Conservation (phyloP, 495 filamentous ascomycete genomes). For the Letharia lupina region DNA sequence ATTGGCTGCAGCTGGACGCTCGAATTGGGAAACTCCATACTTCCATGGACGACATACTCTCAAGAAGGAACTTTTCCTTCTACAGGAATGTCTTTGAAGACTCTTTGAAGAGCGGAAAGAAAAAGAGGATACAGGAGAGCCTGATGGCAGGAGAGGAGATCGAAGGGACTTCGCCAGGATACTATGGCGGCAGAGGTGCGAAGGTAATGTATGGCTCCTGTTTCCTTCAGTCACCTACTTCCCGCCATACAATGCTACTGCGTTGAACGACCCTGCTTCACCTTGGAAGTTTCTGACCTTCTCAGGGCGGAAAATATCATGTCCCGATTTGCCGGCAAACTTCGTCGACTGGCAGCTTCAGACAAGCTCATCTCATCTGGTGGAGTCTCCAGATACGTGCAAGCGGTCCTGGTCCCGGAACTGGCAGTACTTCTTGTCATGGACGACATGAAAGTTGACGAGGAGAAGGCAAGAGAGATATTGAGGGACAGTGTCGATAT, state of each 20-base stretch:
- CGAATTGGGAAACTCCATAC: constrained; percentile 51
- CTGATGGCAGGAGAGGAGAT: constrained; percentile 31
- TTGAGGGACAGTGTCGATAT: constrained; percentile 67
- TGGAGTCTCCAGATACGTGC: constrained; percentile 68
- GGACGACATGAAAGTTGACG: constrained; percentile 71
- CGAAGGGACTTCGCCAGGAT: constrained; percentile 56
- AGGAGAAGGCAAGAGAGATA: constrained; percentile 57
- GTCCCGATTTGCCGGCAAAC: constrained; percentile 46
- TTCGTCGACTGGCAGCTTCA: constrained; percentile 54
- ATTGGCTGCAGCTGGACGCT: constrained; percentile 62
- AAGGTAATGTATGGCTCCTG: constrained; percentile 46
- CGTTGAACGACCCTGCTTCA: neutral
- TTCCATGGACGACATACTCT: constrained; percentile 50
- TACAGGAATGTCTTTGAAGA: constrained; percentile 54
- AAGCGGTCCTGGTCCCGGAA: constrained; percentile 82
- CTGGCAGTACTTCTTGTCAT: constrained; percentile 65
- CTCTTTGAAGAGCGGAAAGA: constrained; percentile 51
- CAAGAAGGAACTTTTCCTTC: constrained; percentile 46
- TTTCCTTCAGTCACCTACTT: neutral
- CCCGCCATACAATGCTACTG: neutral
- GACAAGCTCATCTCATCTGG: constrained; percentile 63
- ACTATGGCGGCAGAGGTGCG: constrained; percentile 78
- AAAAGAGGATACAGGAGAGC: constrained; percentile 50
- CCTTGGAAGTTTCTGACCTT: neutral
- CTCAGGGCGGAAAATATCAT: constrained; percentile 56